Evolutionary conservation across 345 rosid genomes (phyloP).

Genomic region (Litchi chinensis): DNA sequence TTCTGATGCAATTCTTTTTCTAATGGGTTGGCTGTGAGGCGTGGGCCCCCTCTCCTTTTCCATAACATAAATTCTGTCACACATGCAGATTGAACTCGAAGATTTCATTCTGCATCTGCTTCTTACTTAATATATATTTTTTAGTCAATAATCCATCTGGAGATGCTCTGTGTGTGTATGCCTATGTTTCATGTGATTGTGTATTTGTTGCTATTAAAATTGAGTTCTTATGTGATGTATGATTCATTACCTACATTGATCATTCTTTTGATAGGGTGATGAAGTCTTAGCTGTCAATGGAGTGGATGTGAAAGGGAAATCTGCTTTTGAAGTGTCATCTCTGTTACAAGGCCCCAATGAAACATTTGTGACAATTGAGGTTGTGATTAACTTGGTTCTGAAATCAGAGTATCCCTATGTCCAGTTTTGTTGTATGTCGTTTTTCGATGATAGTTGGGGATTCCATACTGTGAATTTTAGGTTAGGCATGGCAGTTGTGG

Average conservation of each 20-base stretch:
- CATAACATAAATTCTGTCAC: background rate
- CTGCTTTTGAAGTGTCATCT: constrained; percentile 92
- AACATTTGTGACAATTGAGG: constrained; percentile 83
- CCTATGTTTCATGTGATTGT: background rate
- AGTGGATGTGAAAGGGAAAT: constrained; percentile 77
- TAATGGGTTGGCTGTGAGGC: background rate
- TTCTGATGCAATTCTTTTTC: background rate
- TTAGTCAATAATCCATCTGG: no score
- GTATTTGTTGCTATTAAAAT: background rate
- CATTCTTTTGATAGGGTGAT: constrained; percentile 64
- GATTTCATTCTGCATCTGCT: background rate
- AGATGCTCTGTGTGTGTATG: background rate
- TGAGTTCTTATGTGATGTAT: constrained; percentile 1
- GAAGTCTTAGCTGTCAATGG: constrained; percentile 84
- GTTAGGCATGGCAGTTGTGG: constrained; percentile 93
- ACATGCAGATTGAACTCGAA: background rate
- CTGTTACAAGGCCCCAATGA: constrained; percentile 92
- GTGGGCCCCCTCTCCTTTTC: background rate
- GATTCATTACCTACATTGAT: background rate
- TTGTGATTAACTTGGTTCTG: constrained; percentile 29
- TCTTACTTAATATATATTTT: background rate
- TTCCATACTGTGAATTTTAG: constrained; percentile 39
- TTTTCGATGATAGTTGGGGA: background rate
- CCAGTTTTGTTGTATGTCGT: background rate
- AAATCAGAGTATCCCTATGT: constrained; percentile 2